Evolutionary conservation across 225 moss, liverwort and hornwort species (phyloP), one percentile per base, ranked within the genome.

Genomic region (Sphagnum tenellum): DNA sequence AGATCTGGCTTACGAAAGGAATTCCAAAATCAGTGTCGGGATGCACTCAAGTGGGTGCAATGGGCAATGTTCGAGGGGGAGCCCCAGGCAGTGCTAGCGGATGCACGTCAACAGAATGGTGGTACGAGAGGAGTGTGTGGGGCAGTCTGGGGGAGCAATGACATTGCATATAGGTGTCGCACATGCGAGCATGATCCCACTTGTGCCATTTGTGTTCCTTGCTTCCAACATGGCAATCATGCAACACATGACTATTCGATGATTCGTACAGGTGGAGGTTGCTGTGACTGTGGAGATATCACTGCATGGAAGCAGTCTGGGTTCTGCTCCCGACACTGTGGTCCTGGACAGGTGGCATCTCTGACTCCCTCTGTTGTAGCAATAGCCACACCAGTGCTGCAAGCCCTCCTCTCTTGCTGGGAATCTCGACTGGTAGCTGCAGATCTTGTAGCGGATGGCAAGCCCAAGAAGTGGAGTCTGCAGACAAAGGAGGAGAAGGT

Each of bases 231-330:
- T 74, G 94, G 91, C 49, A 77, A 91, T 65, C 94, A 94, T 70
- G 67, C 74, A 45, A 77, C 75, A 64, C 94, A 94, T 72, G 94
- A 91, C 71, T 94, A 91, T 62, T 78, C 85, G 50, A 89, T 91
- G 89, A 94, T 91, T 71, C 87, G 80, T 44, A 91, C 90, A 56
- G 75, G 81, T 66, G 94, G 90, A 64, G 94, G 94, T 62, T 90
- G 94, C 74, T 94, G 94, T 72, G 89, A 94, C 65, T 94, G 94
- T 72, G 94, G 94, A 64, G 94, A 94, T 79, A 75, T 76, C 48
- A 91, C 91, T 63, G 90, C 94, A 53, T 94, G 90, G 94, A 94
- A 91, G 70, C 71, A 81, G 71, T 77, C 74, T 29, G 94, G 94
- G 65, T 94, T 91, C 62, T 94, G 91, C 75, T 78, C 73, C 51